Evolutionary conservation across 176 grass and related monocot species (phyloP).

Genomic region (Phyllostachys edulis): DNA sequence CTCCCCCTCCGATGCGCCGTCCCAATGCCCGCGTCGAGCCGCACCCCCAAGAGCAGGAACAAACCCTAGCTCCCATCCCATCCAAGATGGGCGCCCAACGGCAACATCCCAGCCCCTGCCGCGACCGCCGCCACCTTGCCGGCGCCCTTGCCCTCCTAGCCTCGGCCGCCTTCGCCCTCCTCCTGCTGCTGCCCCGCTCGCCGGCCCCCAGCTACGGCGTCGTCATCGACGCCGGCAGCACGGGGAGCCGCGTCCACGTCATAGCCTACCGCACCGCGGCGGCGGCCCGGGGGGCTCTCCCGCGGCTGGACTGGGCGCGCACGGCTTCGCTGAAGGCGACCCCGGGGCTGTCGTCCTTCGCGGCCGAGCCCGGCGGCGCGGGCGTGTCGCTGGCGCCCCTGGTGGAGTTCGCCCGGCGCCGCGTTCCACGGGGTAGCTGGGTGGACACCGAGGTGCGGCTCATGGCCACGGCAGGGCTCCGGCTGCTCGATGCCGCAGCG

Average conservation of each 20-base stretch:
- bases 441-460: constrained; percentile 65
- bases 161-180: not conserved
- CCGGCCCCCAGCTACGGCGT: constrained; percentile 43
- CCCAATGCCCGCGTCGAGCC: constrained; percentile 42
- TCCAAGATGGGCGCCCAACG: constrained; percentile 38
- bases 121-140: constrained; percentile 22
- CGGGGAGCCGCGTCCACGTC: constrained; percentile 75
- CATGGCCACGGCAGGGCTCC: constrained; percentile 81
- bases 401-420: constrained; percentile 62
- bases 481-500: constrained; percentile 49
- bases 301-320: constrained; percentile 44
- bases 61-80: constrained; percentile 31
- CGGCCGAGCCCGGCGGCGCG: constrained; percentile 44
- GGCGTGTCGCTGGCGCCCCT: constrained; percentile 65
- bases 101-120: constrained; percentile 11
- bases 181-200: constrained; percentile 34
- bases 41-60: not conserved
- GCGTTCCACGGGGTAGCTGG: constrained; percentile 49
- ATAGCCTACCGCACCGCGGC: constrained; percentile 38
- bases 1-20: constrained; percentile 47
- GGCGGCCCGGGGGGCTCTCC: not conserved
- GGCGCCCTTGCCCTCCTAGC: constrained; percentile 26
- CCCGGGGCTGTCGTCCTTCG: constrained; percentile 70
- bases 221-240: constrained; percentile 81
- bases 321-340: constrained; percentile 54